These are phyloP conservation scores for Aegilops bicornis DNA, from an alignment of 176 grass and related monocot genomes.

Conservation along the genomic window DNA sequence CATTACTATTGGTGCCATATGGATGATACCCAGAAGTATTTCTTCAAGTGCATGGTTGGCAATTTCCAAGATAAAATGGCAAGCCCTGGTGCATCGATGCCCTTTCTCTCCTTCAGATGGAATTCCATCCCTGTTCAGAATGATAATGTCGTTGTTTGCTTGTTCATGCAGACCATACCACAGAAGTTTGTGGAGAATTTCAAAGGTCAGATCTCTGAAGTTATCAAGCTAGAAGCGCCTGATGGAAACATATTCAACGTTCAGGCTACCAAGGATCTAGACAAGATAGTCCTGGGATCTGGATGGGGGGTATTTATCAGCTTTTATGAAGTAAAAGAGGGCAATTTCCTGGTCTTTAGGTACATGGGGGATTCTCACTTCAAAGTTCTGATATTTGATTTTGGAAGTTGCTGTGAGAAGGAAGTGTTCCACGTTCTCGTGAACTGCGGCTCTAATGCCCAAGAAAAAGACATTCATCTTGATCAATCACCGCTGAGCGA, in stretches of 20 bases:
- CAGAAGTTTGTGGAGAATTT: conserved; percentile 41
- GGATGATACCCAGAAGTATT: conserved; percentile 1
- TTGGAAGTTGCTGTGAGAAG: conserved; percentile 36
- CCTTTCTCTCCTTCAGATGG: neutral
- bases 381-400: conserved; percentile 47
- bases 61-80: neutral
- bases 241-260: conserved; percentile 30
- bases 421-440: conserved; percentile 13
- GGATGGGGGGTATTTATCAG: conserved; percentile 49
- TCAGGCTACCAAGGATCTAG: conserved; percentile 1
- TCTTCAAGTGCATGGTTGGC: conserved; percentile 14
- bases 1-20: conserved; percentile 11
- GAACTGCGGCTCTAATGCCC: neutral
- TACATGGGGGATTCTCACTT: conserved; percentile 39
- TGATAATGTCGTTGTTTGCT: neutral
- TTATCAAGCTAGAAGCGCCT: conserved; percentile 38
- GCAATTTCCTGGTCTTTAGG: conserved; percentile 43
- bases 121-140: neutral
- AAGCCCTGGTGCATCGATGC: neutral
- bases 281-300: conserved; percentile 27
- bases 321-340: conserved; percentile 19
- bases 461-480: conserved; percentile 4
- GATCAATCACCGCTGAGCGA: neutral
- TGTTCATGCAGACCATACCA: conserved; percentile 32
- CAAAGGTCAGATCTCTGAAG: conserved; percentile 16